Evolutionary conservation across 1,284 basidiomycete species (phyloP).

Genomic region (Apiotrichum gamsii): DNA sequence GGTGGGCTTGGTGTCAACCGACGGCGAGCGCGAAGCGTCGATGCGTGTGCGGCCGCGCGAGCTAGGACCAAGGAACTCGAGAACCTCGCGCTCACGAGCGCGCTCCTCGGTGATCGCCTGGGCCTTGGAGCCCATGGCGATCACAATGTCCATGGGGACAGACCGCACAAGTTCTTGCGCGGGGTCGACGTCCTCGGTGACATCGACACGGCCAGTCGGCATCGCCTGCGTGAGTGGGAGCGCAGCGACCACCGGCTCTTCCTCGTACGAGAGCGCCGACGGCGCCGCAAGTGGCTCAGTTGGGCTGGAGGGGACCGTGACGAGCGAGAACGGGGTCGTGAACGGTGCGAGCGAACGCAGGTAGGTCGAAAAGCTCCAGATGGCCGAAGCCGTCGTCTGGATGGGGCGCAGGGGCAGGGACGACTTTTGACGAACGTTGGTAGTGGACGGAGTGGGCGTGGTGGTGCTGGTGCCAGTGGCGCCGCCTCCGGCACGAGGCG

Average conservation of each 20-base stretch:
- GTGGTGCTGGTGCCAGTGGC: background rate
- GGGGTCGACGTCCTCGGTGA: slow-evolving; percentile 1
- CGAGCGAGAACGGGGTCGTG: slow-evolving; percentile 7
- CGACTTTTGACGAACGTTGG: slow-evolving; percentile 9
- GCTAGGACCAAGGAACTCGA: slow-evolving; percentile 14
- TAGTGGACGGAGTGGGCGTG: background rate
- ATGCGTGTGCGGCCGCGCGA: slow-evolving; percentile 4
- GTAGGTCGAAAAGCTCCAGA: slow-evolving; percentile 38
- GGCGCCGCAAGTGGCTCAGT: too few relatives aligned
- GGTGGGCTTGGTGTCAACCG: background rate
- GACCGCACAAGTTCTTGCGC: slow-evolving; percentile 34
- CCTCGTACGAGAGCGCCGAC: too few relatives aligned
- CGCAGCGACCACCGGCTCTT: too few relatives aligned
- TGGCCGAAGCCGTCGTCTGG: slow-evolving; percentile 25
- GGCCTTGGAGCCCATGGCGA: slow-evolving; percentile 20
- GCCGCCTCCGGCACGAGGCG: slow-evolving; percentile 1
- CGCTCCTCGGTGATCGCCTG: slow-evolving; percentile 18
- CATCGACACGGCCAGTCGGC: background rate
- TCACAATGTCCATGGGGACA: slow-evolving; percentile 41
- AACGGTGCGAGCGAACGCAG: slow-evolving; percentile 39
- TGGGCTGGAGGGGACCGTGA: background rate
- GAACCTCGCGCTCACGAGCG: slow-evolving; percentile 20
- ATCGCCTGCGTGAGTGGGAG: background rate
- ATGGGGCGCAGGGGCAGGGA: slow-evolving; percentile 25
- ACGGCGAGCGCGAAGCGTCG: slow-evolving; percentile 10